phyloP scores from a whole-genome alignment of 345 rosid genomes.

The Rhizophora mangle region DNA sequence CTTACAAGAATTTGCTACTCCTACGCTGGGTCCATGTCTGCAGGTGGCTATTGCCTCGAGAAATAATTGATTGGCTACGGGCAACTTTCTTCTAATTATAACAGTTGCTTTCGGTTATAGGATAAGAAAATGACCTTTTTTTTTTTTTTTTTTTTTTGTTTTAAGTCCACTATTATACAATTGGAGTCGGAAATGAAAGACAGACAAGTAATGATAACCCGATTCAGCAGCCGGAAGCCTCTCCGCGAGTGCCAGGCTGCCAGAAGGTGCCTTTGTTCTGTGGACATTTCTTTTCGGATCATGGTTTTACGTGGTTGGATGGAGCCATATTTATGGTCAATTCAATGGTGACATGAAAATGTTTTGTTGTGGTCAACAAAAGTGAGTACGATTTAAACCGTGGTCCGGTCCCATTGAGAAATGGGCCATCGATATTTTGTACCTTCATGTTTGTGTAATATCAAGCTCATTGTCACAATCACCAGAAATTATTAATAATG shows the following conservation, averaged over 20 bases:
- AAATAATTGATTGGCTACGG: slow-evolving; percentile 4
- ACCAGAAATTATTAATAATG: neutral
- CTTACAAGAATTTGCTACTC: slow-evolving; percentile 9
- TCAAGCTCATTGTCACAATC: neutral
- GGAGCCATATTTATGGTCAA: neutral
- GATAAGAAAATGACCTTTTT: neutral
- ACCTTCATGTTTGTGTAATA: neutral
- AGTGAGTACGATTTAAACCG: no score
- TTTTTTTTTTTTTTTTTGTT: neutral
- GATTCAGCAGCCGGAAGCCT: neutral
- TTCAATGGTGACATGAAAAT: neutral
- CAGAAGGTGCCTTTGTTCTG: neutral
- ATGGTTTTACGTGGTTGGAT: neutral
- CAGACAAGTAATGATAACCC: slow-evolving; percentile 6
- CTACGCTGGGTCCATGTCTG: slow-evolving; percentile 19
- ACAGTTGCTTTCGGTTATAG: slow-evolving; percentile 4
- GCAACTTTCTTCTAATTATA: neutral
- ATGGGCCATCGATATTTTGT: neutral
- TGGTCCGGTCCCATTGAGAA: neutral
- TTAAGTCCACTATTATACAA: neutral
- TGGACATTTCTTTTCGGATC: neutral
- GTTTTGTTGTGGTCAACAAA: slow-evolving; percentile 7
- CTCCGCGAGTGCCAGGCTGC: neutral
- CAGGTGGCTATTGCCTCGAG: slow-evolving; percentile 11
- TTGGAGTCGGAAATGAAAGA: slow-evolving; percentile 6